Percentiles rank a stretch among this genome's conserved stretches.
Conservation (phyloP, 169 alveolate species). For the Plasmodium fragile region DNA sequence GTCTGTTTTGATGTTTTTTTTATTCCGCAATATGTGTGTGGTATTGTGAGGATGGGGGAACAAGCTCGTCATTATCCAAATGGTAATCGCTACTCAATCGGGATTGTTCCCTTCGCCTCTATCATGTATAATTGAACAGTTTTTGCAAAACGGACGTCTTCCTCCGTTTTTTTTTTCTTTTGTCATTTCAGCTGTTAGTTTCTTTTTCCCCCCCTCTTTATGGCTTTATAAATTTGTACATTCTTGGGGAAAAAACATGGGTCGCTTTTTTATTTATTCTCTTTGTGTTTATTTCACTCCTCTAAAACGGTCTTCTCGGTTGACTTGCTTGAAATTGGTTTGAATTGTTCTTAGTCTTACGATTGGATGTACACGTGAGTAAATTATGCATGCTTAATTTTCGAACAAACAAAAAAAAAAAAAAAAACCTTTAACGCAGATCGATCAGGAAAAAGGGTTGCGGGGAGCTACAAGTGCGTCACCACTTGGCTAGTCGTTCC, state of each 20-base stretch:
- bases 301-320: neutral
- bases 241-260: neutral
- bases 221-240: neutral
- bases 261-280: neutral
- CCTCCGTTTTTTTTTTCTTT: neutral
- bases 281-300: neutral
- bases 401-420: neutral
- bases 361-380: neutral
- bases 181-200: too few relatives aligned
- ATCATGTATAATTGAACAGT: neutral
- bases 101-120: neutral
- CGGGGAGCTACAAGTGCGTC: neutral
- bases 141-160: neutral
- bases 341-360: neutral
- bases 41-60: neutral
- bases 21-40: neutral
- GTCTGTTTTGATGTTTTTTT: neutral
- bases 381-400: neutral
- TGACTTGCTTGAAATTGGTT: neutral
- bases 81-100: neutral
- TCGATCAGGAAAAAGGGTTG: neutral
- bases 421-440: too few relatives aligned
- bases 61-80: neutral
- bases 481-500: neutral
- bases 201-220: neutral